Evolutionary conservation across 306 rosid genomes (phyloP).

Genomic region (Dalbergia cultrata): DNA sequence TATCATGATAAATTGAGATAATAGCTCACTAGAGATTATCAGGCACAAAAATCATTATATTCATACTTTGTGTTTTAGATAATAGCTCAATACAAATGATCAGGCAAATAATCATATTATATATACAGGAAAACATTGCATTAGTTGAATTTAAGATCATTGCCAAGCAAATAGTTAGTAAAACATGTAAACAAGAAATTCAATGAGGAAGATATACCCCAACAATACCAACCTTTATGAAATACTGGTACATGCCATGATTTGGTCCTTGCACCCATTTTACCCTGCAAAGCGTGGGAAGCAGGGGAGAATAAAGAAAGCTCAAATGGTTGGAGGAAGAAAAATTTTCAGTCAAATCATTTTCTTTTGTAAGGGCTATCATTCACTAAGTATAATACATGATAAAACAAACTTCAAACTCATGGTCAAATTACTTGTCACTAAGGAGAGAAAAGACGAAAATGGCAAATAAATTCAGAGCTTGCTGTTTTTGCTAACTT

Average conservation of each 20-base stretch:
- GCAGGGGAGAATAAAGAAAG: slow-evolving; percentile 28
- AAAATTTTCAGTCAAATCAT: neutral
- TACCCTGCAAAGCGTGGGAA: slow-evolving; percentile 63
- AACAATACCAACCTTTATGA: slow-evolving; percentile 76
- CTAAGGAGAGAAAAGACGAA: slow-evolving; percentile 6
- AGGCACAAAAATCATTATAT: neutral
- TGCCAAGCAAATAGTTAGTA: slow-evolving; percentile 30
- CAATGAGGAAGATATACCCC: slow-evolving; percentile 22
- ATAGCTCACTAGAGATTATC: too few relatives aligned
- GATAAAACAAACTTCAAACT: slow-evolving; percentile 21
- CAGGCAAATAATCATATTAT: slow-evolving; percentile 2
- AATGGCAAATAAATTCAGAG: neutral
- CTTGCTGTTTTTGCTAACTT: slow-evolving; percentile 3
- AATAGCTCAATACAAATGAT: slow-evolving; percentile 7
- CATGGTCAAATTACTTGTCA: slow-evolving; percentile 15
- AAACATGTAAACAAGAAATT: slow-evolving; percentile 3
- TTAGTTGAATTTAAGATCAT: slow-evolving; percentile 33
- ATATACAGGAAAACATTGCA: neutral
- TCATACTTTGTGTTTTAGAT: slow-evolving; percentile 16
- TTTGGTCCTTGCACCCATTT: slow-evolving; percentile 73
- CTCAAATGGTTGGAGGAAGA: slow-evolving; percentile 22
- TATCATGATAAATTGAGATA: neutral
- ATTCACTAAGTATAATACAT: slow-evolving; percentile 6
- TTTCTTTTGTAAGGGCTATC: slow-evolving; percentile 9
- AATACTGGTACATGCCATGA: slow-evolving; percentile 84